Conservation (phyloP, 1,284 basidiomycete genomes). For the Trichosporon ovoides region DNA sequence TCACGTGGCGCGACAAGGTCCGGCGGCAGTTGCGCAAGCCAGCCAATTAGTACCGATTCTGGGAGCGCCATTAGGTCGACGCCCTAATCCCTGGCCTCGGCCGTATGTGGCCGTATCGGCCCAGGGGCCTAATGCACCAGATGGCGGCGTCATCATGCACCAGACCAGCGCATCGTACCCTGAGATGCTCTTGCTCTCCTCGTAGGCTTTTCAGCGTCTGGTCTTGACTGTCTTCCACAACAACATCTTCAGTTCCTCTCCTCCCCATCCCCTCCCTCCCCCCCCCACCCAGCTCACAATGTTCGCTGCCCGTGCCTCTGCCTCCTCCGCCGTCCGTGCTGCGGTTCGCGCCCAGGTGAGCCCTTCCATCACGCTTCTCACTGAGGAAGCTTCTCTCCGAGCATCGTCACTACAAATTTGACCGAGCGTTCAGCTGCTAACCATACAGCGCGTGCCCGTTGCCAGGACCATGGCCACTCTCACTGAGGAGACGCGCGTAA, state of each 20-base stretch:
- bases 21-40: no score
- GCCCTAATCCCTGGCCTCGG: no score
- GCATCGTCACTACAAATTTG: constrained; percentile 13
- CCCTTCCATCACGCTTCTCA: background rate
- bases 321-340: constrained; percentile 27
- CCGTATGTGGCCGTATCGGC: no score
- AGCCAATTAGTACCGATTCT: no score
- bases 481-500: constrained; percentile 41
- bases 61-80: no score
- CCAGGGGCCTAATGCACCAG: no score
- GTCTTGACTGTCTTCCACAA: background rate
- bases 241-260: constrained; percentile 2
- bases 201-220: background rate
- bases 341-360: constrained; percentile 21
- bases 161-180: no score
- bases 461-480: constrained; percentile 41
- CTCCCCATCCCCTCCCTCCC: background rate
- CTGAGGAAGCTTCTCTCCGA: background rate
- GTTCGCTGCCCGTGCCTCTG: constrained; percentile 32
- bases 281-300: constrained; percentile 20
- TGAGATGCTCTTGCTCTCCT: no score
- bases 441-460: constrained; percentile 29
- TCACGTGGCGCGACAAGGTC: no score
- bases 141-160: no score
- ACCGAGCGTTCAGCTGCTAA: constrained; percentile 4